phyloP scores from a whole-genome alignment of 1,284 basidiomycete species.

The Cutaneotrichosporon spelunceum region DNA sequence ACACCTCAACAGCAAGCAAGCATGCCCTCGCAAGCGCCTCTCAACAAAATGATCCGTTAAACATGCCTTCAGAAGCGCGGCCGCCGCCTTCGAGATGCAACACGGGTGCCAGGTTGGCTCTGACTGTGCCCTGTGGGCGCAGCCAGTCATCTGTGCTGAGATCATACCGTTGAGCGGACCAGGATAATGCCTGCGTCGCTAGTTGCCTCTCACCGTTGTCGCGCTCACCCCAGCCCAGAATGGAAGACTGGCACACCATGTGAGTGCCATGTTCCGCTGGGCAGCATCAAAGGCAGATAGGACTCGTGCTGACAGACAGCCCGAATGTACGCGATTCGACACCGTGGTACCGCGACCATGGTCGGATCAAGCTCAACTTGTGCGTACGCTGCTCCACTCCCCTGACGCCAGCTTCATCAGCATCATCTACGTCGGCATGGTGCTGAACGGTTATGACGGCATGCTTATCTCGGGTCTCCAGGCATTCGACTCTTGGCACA shows the following conservation, averaged over 20 bases:
- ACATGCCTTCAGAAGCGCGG: slow-evolving; percentile 2
- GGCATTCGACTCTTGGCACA: slow-evolving; percentile 49
- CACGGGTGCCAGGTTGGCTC: slow-evolving; percentile 46
- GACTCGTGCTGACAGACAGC: slow-evolving; percentile 24
- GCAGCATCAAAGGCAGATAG: neutral
- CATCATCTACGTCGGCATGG: slow-evolving; percentile 52
- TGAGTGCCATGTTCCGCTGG: slow-evolving; percentile 30
- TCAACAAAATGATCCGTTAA: slow-evolving; percentile 11
- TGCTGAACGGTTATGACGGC: slow-evolving; percentile 53
- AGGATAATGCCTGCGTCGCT: slow-evolving; percentile 55
- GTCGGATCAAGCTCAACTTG: slow-evolving; percentile 53
- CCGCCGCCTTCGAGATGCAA: slow-evolving; percentile 36
- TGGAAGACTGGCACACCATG: slow-evolving; percentile 48
- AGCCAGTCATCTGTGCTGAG: slow-evolving; percentile 46
- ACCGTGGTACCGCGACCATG: slow-evolving; percentile 49
- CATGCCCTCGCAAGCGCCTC: neutral
- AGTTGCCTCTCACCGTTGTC: slow-evolving; percentile 41
- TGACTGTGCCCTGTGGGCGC: slow-evolving; percentile 3
- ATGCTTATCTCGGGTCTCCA: slow-evolving; percentile 50
- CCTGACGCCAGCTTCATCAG: slow-evolving; percentile 44
- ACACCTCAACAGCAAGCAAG: slow-evolving; percentile 1
- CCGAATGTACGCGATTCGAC: slow-evolving; percentile 46
- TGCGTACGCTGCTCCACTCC: slow-evolving; percentile 22
- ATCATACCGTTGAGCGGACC: slow-evolving; percentile 55
- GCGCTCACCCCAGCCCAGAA: slow-evolving; percentile 33